Evolutionary conservation across 2,329 filamentous ascomycete species (phyloP), one percentile per base, ranked within the genome.

Genomic region (Talaromyces islandicus): DNA sequence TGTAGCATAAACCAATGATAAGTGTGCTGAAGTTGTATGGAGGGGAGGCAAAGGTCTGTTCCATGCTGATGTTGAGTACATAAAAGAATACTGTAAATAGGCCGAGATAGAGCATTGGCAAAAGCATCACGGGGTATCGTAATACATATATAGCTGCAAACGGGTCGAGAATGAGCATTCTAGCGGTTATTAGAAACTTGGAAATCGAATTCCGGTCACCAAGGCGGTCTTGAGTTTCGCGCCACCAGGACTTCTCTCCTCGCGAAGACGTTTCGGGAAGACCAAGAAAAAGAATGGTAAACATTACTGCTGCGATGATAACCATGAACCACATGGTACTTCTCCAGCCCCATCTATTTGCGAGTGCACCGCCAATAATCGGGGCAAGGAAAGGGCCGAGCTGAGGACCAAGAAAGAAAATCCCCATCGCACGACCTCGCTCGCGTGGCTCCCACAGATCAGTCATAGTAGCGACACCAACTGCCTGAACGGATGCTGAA

Each of bases 351-450:
- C 87, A 84, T 9, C 71, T 77, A 64, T 88, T 74, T 0, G 86
- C 79, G 9, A 92, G 75, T 0, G 80, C 84, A 27, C 89, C 89
- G 58, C 89, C 89, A 30, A 92, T 79, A 56, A 92, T 87, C 2
- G 89, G 89, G 0, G 86, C 84, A 3, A 91, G 71, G 7, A 91
- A 73, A 0, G 89, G 89, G 4, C 90, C 90, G 52, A 86, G 82
- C 9, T 94, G 74, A 0, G 91, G 90, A 0, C 91, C 91, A 0
- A 94, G 81, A 67, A 92, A 94, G 73, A 93, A 94, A 38, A 90
- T 80, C 1, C 88, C 85, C 90, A 94, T 93, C 14, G 90, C 90
- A 12, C 78, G 79, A 2, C 91, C 91, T 54, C 91, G 80, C 71
- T 93, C 87, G 52, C 78, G 80, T 0, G 85, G 75, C 64, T 91